phyloP scores from a whole-genome alignment of 208 protist genomes.

The Dictyostelium gargantuum region DNA sequence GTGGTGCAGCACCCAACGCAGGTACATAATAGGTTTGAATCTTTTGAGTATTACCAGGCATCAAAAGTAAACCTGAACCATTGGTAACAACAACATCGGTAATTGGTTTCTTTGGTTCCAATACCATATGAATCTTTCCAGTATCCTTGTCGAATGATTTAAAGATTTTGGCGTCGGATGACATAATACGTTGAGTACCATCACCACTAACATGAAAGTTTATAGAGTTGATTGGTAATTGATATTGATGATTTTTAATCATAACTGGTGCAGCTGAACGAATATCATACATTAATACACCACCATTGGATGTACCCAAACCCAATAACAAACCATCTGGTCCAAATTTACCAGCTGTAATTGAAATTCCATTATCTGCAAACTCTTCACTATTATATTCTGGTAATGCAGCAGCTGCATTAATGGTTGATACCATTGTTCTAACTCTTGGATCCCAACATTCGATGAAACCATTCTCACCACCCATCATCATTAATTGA shows the following conservation, averaged over 20 bases:
- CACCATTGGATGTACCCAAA: conserved; percentile 75
- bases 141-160: conserved; percentile 27
- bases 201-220: conserved; percentile 47
- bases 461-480: conserved; percentile 75
- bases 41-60: conserved; percentile 89
- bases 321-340: conserved; percentile 67
- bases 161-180: conserved; percentile 20
- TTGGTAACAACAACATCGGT: conserved; percentile 47
- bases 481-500: conserved; percentile 78
- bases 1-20: conserved; percentile 94
- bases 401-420: conserved; percentile 19
- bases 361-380: neutral
- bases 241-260: conserved; percentile 63
- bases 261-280: conserved; percentile 7
- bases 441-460: conserved; percentile 80
- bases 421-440: conserved; percentile 25
- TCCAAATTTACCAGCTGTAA: conserved; percentile 36
- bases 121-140: conserved; percentile 34
- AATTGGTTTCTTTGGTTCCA: conserved; percentile 46
- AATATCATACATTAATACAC: conserved; percentile 68
- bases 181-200: conserved; percentile 3
- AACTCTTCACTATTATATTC: neutral
- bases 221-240: conserved; percentile 54
- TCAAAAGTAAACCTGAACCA: conserved; percentile 75
- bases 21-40: conserved; percentile 97